Evolutionary conservation across 495 filamentous ascomycete genomes (phyloP).

Genomic region (Tuber calosporum): DNA sequence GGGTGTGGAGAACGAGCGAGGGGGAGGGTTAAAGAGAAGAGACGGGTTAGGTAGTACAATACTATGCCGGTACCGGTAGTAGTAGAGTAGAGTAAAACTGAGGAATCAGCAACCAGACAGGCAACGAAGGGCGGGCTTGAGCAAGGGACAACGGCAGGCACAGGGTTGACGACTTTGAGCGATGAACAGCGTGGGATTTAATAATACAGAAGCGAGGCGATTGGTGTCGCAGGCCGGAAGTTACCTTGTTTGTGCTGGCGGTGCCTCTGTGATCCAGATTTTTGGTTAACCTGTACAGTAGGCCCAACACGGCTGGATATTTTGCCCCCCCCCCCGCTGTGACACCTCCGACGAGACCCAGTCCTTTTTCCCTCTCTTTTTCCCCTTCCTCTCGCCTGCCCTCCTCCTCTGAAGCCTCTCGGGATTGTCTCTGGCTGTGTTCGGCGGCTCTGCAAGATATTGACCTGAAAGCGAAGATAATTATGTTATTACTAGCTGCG

Average conservation of each 20-base stretch:
- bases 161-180: background rate
- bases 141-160: background rate
- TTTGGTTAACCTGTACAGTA: background rate
- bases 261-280: background rate
- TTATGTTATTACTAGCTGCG: background rate
- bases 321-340: background rate
- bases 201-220: background rate
- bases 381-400: background rate
- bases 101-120: background rate
- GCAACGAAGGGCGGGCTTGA: background rate
- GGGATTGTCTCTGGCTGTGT: background rate
- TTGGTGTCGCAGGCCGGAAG: constrained; percentile 3
- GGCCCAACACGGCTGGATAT: background rate
- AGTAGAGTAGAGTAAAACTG: background rate
- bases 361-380: background rate
- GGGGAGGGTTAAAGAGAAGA: constrained; percentile 23
- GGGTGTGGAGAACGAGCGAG: constrained; percentile 21
- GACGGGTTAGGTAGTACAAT: constrained; percentile 5
- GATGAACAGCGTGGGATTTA: constrained; percentile 1
- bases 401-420: background rate
- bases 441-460: constrained; percentile 1
- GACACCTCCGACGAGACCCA: background rate
- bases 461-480: background rate
- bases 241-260: background rate
- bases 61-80: background rate